Evolutionary conservation across 768 basidiomycete species (phyloP), one percentile per base, ranked within the genome.

Genomic region (Sarcodon aspratus): DNA sequence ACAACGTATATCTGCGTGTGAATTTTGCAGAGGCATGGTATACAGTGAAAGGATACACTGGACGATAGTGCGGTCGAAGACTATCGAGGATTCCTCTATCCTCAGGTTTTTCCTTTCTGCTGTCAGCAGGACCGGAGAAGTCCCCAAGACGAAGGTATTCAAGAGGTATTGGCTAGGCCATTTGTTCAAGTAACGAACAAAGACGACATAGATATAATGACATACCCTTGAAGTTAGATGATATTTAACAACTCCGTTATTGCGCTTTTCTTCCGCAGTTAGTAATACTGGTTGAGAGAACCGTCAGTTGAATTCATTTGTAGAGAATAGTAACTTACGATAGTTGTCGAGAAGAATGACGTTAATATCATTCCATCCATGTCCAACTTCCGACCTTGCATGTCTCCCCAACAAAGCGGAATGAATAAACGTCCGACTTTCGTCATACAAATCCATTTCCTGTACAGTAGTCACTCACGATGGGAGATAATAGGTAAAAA

Each of bases 381-480:
- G 73, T 7, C 77, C 77, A 33, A 77, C 72, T 18, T 91, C 89
- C 0, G 76, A 74, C 48, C 77, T 73, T 46, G 70, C 72, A 48
- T 75, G 69, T 50, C 89, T 70, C 17, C 71, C 72, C 13, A 92
- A 71, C 13, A 76, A 66, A 6, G 85, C 82, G 3, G 79, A 72
- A 62, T 85, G 72, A 3, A 87, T 69, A 43, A 94, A 59, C 18
- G 82, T 81, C 33, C 92, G 74, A 42, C 77, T 81, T 45, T 88
- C 81, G 52, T 85, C 78, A 52, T 82, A 81, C 27, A 89, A 66
- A 55, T 90, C 89, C 71, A 95, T 71, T 55, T 94, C 89, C 90
- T 93, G 52, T 27, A 34, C 18, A 45, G 18, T 17, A 35, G 42
- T 52, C 47, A 45, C 9, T 55, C 47, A 50, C 36, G 13, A 53